Base-by-base conservation (phyloP, 2,329 filamentous ascomycete genomes). In the Colletotrichum siamense region DNA sequence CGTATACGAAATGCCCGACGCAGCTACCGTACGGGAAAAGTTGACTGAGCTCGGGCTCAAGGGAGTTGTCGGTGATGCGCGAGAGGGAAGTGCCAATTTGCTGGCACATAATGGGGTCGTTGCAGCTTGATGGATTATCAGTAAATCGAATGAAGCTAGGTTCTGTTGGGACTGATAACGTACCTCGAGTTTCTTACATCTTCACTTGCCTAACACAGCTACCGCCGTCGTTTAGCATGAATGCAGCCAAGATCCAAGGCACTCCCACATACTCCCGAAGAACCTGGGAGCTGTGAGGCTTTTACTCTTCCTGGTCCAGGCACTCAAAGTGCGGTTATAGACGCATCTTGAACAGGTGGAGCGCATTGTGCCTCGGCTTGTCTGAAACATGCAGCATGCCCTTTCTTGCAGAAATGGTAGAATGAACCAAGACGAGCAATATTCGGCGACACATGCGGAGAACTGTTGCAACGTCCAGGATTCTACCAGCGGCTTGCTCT, bases 261-360 rank as follows among this genome's bases (percentile, higher is more conserved):
- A 49, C 44, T 49, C 44, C 44, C 44, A 49, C 44, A 7, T 8
- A 4, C 44, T 22, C 44, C 44, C 44, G 44, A 49, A 49, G 44
- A 49, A 49, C 44, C 44, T 49, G 44, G 44, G 44, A 49, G 44
- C n/a, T 49, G 44, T 49, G 44, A 49, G 44, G 18, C 44, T 49
- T 22, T 49, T 12, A 49, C 44, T 49, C 52, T 81, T 81, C 55
- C 44, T 26, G 13, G 24, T 28, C 3, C 26, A 28, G 34, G 24
- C 62, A 16, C 39, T 8, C 34, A 2, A 44, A 82, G 82, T 63
- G 80, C 78, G 49, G 80, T 82, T 34, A 82, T 81, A 71, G 71
- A 28, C 39, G 62, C 34, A 44, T 24, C 8, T 26, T 30, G 22
- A 30, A n/a, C 3, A 18, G 10, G 3, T 22, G n/a, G 44, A 26